Evolutionary conservation across 164 flowering plant species (phyloP), one percentile per base, ranked within the genome.

Genomic region (Hamamelis virginiana): DNA sequence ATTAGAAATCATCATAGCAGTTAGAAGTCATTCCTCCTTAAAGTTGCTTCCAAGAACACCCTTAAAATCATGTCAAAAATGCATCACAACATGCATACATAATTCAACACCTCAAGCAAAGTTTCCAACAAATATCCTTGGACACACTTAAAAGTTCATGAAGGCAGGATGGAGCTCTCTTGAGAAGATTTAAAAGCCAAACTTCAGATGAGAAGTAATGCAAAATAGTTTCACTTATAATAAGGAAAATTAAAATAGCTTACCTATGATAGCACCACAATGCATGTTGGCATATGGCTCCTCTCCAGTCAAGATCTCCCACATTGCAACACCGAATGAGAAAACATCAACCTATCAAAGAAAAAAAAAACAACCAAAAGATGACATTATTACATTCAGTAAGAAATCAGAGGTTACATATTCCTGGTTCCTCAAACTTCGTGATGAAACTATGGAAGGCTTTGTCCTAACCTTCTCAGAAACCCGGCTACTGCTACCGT

Each of bases 281-380:
- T 91, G 95, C 91, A 93, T 83, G 73, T 85, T 80, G n/a, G 89
- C 86, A 76, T 91, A 93, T 3, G 98, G 98, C 77, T 93, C 98
- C 68, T 93, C 98, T 15, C 93, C 94, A 0, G 95, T 91, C 75
- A 88, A 65, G 64, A 93, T 80, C 80, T 93, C 98, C 98, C 98
- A 93, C 86, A 93, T 70, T 68, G 87, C 85, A 45, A 93, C 81
- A 41, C 98, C 97, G 78, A 93, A 93, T 44, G 98, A 93, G 84
- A 81, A 93, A 62, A 93, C 91, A 71, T 80, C 83, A 44, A 80
- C 83, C 83, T 80, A 57, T 6, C 1, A 50, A 38, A 57, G 22
- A 73, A 41, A 25, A 61, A n/a, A 1, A 62, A 9, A 6, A 33
- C 41, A 8, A 0, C 52, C 21, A 50, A 15, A 15, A 13, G 53